Percentiles rank a stretch among this genome's conserved stretches.
Evolutionary conservation across 768 basidiomycete genomes (phyloP).

Genomic region (Chalciporus pseudorubinellus): DNA sequence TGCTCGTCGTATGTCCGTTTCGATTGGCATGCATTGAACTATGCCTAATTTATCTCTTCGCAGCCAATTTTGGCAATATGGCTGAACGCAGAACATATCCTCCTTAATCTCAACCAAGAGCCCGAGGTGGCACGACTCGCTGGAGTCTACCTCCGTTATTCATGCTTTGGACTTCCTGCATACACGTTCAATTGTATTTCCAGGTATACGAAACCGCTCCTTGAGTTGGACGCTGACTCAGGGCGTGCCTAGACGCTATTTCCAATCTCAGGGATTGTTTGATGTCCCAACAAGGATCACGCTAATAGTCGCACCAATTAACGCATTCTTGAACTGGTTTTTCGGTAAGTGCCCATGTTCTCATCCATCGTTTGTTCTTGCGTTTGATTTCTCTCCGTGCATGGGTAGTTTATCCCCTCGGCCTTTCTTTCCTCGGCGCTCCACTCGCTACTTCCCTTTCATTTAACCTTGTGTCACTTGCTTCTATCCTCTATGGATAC

Average conservation of each 20-base stretch:
- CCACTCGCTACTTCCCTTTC: conserved; percentile 87
- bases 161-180: conserved; percentile 78
- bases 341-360: conserved; percentile 53
- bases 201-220: conserved; percentile 33
- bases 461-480: conserved; percentile 76
- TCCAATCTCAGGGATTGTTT: conserved; percentile 87
- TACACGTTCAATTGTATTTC: conserved; percentile 57
- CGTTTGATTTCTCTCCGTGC: neutral
- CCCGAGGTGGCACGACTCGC: conserved; percentile 81
- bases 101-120: conserved; percentile 76
- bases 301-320: conserved; percentile 79
- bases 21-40: neutral
- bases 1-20: conserved; percentile 53
- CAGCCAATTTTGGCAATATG: conserved; percentile 66
- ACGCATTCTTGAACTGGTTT: conserved; percentile 77
- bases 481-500: conserved; percentile 62
- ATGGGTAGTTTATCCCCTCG: conserved; percentile 44
- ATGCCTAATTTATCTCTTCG: neutral
- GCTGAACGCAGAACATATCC: conserved; percentile 78
- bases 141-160: conserved; percentile 69
- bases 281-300: conserved; percentile 82
- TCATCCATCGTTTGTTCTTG: neutral
- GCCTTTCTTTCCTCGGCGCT: conserved; percentile 89
- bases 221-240: neutral
- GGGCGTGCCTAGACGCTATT: conserved; percentile 37